These are phyloP conservation scores for Clathrospora elynae DNA, from an alignment of 2,329 filamentous ascomycete genomes.

Conservation along the genomic window DNA sequence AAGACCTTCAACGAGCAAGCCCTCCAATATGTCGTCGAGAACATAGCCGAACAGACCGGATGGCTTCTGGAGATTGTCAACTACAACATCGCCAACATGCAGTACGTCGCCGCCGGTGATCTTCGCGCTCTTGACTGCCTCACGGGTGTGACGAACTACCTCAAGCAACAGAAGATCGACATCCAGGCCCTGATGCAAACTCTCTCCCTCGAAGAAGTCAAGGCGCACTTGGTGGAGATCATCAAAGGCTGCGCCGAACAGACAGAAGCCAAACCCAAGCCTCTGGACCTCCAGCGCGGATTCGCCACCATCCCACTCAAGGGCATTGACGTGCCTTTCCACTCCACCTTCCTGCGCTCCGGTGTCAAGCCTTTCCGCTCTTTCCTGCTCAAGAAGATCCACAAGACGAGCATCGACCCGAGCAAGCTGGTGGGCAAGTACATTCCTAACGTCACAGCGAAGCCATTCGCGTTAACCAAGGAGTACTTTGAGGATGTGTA, in stretches of 20 bases:
- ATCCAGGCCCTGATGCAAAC: conserved; percentile 90
- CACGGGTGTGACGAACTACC: conserved; percentile 85
- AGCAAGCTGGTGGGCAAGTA: conserved; percentile 98
- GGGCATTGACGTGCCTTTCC: conserved; percentile 98
- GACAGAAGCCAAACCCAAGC: conserved; percentile 85
- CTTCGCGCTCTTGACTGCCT: conserved; percentile 68
- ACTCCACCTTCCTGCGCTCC: conserved; percentile 95
- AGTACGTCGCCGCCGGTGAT: conserved; percentile 71
- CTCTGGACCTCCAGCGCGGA: conserved; percentile 88
- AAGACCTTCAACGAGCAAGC: conserved; percentile 99
- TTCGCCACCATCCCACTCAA: conserved; percentile 96
- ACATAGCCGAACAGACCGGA: conserved; percentile 87
- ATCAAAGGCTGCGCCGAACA: conserved; percentile 86
- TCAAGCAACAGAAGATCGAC: conserved; percentile 97
- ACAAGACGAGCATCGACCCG: conserved; percentile 98
- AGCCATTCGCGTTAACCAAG: conserved; percentile 92
- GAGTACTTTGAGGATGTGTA: conserved; percentile 99
- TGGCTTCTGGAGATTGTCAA: conserved; percentile 99
- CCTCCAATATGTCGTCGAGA: conserved; percentile 94
- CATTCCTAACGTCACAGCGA: conserved; percentile 97
- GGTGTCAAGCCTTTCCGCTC: conserved; percentile 99
- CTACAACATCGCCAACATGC: conserved; percentile 76
- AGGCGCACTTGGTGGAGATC: conserved; percentile 85
- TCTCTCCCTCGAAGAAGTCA: conserved; percentile 86
- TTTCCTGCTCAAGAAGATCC: conserved; percentile 99